Conservation (phyloP, 2,329 filamentous ascomycete species). For the Rutstroemia sp. region DNA sequence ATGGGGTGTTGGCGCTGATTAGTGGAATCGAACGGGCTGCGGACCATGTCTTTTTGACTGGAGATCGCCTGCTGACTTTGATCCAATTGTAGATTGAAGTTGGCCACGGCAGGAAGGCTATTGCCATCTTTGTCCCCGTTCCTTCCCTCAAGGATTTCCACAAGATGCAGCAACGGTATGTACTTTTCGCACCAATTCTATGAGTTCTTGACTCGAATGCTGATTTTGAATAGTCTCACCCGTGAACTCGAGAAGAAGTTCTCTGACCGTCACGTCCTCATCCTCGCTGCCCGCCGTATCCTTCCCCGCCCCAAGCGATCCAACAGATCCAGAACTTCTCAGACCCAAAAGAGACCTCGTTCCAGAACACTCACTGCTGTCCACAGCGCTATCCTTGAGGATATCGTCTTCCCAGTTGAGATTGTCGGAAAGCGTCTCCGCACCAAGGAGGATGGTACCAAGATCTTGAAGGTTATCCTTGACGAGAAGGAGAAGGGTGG, state of each 20-base stretch:
- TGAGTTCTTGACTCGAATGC: not conserved
- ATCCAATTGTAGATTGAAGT: conserved; percentile 87
- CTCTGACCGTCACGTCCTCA: conserved; percentile 99
- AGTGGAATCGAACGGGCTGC: conserved; percentile 67
- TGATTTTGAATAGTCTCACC: conserved; percentile 62
- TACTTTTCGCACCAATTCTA: conserved; percentile 17
- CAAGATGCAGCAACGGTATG: conserved; percentile 99
- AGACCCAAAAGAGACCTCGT: conserved; percentile 98
- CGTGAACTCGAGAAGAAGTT: conserved; percentile 99
- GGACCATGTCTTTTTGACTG: conserved; percentile 51
- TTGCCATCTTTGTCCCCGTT: conserved; percentile 99
- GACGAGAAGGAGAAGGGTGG: conserved; percentile 99
- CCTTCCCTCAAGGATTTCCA: conserved; percentile 98
- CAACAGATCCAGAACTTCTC: conserved; percentile 89
- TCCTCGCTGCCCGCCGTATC: conserved; percentile 98
- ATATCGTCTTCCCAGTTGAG: conserved; percentile 99
- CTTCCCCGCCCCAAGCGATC: conserved; percentile 98
- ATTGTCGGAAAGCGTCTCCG: conserved; percentile 98
- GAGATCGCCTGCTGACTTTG: conserved; percentile 70
- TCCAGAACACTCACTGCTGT: conserved; percentile 97
- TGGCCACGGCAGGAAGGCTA: conserved; percentile 99
- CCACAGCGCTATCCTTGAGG: conserved; percentile 95
- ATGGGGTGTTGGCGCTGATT: conserved; percentile 25
- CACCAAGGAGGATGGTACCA: conserved; percentile 98
- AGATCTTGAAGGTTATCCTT: conserved; percentile 97